phyloP scores from a whole-genome alignment of 257 asterid genomes.

The Solanum bulbocastanum region DNA sequence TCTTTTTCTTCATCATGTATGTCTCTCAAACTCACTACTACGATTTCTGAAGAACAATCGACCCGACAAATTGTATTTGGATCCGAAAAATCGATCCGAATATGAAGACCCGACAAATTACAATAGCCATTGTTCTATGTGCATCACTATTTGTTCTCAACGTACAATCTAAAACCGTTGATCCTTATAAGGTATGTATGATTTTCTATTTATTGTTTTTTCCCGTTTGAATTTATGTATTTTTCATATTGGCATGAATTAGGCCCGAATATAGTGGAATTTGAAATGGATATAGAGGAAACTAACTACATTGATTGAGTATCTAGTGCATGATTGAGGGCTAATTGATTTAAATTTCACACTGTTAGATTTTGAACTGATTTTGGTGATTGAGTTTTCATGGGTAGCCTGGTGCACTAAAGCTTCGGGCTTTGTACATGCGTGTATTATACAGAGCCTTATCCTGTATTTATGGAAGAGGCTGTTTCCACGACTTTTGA shows the following conservation, averaged over 20 bases:
- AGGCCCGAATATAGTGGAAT: not conserved
- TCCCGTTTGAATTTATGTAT: not conserved
- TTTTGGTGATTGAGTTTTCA: not conserved
- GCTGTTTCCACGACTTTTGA: not conserved
- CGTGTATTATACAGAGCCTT: too few species aligned
- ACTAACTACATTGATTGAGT: not conserved
- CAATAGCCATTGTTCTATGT: constrained; percentile 10
- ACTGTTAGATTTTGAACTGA: not conserved
- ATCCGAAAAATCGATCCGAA: not conserved
- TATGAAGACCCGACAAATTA: constrained; percentile 1
- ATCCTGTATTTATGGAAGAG: not conserved
- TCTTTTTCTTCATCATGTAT: not conserved
- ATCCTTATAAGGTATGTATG: not conserved
- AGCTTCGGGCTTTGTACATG: not conserved
- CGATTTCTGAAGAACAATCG: not conserved
- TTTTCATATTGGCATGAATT: not conserved
- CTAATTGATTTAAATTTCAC: not conserved
- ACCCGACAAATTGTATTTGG: not conserved
- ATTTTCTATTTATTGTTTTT: not conserved
- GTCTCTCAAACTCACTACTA: not conserved
- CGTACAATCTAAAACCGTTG: not conserved
- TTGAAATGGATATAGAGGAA: not conserved
- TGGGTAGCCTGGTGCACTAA: not conserved
- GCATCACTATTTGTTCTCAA: constrained; percentile 1
- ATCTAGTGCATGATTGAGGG: not conserved